These are phyloP conservation scores for Moesziomyces sp. DNA, from an alignment of 1,284 basidiomycete genomes.

Conservation along the genomic window DNA sequence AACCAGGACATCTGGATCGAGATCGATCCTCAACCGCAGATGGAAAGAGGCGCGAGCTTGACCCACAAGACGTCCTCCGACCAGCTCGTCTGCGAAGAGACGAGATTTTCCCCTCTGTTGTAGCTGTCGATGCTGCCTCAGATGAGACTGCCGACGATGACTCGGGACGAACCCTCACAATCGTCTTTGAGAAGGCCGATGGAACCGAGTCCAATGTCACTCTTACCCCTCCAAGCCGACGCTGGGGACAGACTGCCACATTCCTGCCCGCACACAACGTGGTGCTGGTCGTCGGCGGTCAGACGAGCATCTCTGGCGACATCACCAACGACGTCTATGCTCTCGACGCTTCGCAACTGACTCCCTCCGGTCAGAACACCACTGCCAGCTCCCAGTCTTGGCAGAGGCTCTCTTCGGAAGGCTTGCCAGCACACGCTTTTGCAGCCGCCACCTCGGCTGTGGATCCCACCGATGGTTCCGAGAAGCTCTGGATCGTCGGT, in stretches of 20 bases:
- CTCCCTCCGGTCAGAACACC: slow-evolving; percentile 12
- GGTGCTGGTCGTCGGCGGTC: slow-evolving; percentile 62
- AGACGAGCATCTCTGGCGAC: slow-evolving; percentile 41
- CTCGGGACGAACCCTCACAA: slow-evolving; percentile 17
- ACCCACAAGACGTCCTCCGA: slow-evolving; percentile 12
- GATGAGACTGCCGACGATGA: not conserved
- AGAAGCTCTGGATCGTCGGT: slow-evolving; percentile 58
- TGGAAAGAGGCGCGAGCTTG: slow-evolving; percentile 6
- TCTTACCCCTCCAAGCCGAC: slow-evolving; percentile 13
- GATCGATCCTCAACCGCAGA: slow-evolving; percentile 10
- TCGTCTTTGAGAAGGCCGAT: slow-evolving; percentile 26
- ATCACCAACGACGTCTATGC: slow-evolving; percentile 56
- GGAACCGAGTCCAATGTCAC: slow-evolving; percentile 14
- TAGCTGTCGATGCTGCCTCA: slow-evolving; percentile 18
- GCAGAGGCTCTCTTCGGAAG: slow-evolving; percentile 24
- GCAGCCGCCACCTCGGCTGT: slow-evolving; percentile 26
- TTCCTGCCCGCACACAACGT: slow-evolving; percentile 33
- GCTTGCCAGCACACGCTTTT: slow-evolving; percentile 54
- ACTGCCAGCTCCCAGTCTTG: slow-evolving; percentile 11
- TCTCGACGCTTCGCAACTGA: slow-evolving; percentile 48
- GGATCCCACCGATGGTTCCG: slow-evolving; percentile 12
- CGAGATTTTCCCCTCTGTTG: slow-evolving; percentile 31
- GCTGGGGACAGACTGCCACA: slow-evolving; percentile 44
- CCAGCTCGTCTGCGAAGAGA: slow-evolving; percentile 20
- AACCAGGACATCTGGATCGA: slow-evolving; percentile 37